A percentile compares a stretch with the other conserved stretches of the same genome.
phyloP scores from a whole-genome alignment of 2,329 filamentous ascomycete species.

The Hypoxylon sp. region DNA sequence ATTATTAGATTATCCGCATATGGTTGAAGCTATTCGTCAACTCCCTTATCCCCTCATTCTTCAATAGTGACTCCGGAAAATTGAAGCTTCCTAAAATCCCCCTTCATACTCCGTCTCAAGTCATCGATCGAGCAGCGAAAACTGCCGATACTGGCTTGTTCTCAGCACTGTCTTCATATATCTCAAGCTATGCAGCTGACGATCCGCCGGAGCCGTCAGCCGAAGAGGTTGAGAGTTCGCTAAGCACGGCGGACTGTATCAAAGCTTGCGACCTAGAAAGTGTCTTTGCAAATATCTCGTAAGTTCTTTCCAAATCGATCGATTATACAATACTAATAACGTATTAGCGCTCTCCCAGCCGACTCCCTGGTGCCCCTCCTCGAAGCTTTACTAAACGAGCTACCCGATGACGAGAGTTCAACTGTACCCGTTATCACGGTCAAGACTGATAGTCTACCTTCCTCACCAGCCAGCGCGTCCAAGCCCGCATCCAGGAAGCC shows the following conservation, averaged over 20 bases:
- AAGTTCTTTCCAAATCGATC: constrained; percentile 53
- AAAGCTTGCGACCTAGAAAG: constrained; percentile 87
- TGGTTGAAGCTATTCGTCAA: constrained; percentile 97
- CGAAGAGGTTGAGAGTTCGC: constrained; percentile 94
- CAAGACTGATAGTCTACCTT: constrained; percentile 82
- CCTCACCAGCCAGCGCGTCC: constrained; percentile 70
- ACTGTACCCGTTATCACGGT: constrained; percentile 83
- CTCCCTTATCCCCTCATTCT: constrained; percentile 87
- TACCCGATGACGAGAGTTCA: constrained; percentile 85
- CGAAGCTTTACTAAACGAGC: constrained; percentile 79
- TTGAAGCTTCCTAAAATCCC: constrained; percentile 85
- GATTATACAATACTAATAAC: constrained; percentile 34
- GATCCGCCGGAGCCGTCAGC: constrained; percentile 98
- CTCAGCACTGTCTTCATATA: constrained; percentile 94
- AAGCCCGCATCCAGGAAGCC: constrained; percentile 67
- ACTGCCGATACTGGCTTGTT: constrained; percentile 86
- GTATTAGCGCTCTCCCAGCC: constrained; percentile 69
- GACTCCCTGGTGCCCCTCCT: constrained; percentile 72
- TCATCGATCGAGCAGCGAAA: constrained; percentile 88
- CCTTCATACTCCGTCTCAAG: constrained; percentile 88
- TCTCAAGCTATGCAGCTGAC: constrained; percentile 98
- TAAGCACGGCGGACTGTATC: constrained; percentile 94
- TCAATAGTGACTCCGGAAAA: constrained; percentile 70
- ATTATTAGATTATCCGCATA: constrained; percentile 81
- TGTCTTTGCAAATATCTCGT: constrained; percentile 86